Evolutionary conservation across 2,329 filamentous ascomycete genomes (phyloP), one percentile per base, ranked within the genome.

Genomic region (Cercospora nicotianae): DNA sequence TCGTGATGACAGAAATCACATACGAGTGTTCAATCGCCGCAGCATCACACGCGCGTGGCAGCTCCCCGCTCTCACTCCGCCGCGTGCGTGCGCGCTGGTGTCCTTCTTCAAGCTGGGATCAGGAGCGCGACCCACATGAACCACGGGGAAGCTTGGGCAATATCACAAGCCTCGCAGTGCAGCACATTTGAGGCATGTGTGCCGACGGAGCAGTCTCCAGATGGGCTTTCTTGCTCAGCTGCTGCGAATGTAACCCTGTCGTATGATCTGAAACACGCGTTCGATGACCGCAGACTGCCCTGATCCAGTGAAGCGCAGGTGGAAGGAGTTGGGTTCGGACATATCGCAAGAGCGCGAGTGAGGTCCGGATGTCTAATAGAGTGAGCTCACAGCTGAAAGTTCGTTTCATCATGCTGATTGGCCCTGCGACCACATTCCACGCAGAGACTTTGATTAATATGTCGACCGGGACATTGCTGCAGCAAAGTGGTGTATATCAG

Each of bases 121-220:
- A 26, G 28, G 53, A 30, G 20, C 26, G 23, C 53, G 53, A 57
- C 53, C 53, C 53, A 57, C 53, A 57, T 57, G 20, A 57, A 57
- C 53, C 53, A 57, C 53, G 53, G 53, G 53, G 53, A 57, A 57
- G 53, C 53, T 57, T n/a, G 28, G 53, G 53, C 12, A 16, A 28
- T n/a, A 8, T 57, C 28, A 31, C 28, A n/a, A 57, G 53, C 26
- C 53, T 57, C 53, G 53, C 53, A 12, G 26, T 31, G 23, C 16
- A 9, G 53, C 53, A 31, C 53, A 5, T 28, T 28, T 57, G 23
- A 57, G 53, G 53, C 53, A 57, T 57, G 8, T 31, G 28, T 57
- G 53, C 53, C 53, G 53, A 57, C 53, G 53, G 53, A 57, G 53
- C 23, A 57, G 28, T 31, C 23, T 31, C 26, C 26, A 31, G 13